phyloP scores from a whole-genome alignment of 208 protist species.

The Acanthamoeba royreba region DNA sequence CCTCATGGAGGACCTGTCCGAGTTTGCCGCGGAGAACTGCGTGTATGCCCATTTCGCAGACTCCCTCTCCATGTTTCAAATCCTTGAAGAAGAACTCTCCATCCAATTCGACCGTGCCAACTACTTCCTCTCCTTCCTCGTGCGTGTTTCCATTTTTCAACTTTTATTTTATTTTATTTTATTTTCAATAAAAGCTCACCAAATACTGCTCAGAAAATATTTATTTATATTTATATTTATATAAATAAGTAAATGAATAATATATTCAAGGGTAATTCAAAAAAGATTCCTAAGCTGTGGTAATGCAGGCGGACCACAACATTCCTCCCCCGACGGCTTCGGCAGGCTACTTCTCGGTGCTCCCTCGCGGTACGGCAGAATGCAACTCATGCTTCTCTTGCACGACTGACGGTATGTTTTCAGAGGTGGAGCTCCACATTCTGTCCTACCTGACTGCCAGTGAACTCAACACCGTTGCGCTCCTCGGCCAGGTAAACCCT shows the following conservation, averaged over 20 bases:
- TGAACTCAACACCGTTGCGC: not conserved
- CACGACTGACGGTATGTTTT: not conserved
- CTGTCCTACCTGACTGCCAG: not conserved
- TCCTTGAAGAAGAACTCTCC: not conserved
- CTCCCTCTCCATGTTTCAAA: not conserved
- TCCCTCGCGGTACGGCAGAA: not conserved
- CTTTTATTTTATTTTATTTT: too few relatives aligned
- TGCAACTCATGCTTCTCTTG: too few relatives aligned
- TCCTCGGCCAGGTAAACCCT: not conserved
- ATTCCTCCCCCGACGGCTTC: not conserved
- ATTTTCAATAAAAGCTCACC: too few relatives aligned
- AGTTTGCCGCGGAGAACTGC: not conserved
- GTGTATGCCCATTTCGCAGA: not conserved
- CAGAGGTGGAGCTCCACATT: not conserved
- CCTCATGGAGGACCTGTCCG: not conserved
- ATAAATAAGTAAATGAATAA: too few relatives aligned
- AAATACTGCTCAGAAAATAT: too few relatives aligned
- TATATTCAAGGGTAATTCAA: too few relatives aligned
- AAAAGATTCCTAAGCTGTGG: not conserved
- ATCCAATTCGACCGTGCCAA: not conserved
- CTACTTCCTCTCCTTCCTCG: not conserved
- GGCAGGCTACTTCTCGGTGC: not conserved
- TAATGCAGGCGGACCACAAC: not conserved
- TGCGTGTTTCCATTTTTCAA: not conserved
- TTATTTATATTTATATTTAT: too few relatives aligned